Evolutionary conservation across 2,329 filamentous ascomycete species (phyloP), one percentile per base, ranked within the genome.

Genomic region (Colletotrichum sp.): DNA sequence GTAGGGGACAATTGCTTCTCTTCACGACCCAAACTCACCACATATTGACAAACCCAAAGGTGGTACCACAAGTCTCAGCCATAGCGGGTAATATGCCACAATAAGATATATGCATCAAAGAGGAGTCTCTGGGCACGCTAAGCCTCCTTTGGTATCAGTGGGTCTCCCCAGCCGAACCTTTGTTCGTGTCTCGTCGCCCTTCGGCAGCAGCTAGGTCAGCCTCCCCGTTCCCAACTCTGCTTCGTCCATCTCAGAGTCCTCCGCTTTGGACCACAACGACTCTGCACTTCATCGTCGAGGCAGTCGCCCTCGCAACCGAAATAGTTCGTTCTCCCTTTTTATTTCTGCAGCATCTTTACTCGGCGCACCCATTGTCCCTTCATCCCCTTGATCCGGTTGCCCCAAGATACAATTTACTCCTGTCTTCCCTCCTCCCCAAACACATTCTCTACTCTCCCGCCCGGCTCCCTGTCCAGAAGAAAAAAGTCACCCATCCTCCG

Each of bases 241-340:
- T 34, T 71, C 72, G 72, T 75, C 67, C 75, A 76, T 76, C 75
- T 30, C 59, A 71, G 52, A 67, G 62, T 70, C 24, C 57, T 69
- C 36, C 62, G 24, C 39, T 71, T 76, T 66, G 75, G 72, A 76
- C 66, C 60, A 76, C 71, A 49, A 76, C 71, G 71, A 71, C 52
- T 63, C 59, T 52, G 44, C 74, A 30, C 72, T 71, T 66, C 66
- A 71, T 76, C 75, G 71, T 76, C 66, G 75, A 76, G 75, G 66
- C 72, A 63, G 70, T 63, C 30, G 75, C 62, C 72, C 75, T 75
- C 72, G 60, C 75, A 71, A 71, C 63, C 28, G 62, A 75, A 74
- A 78, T 70, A 78, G 78, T 79, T 79, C 77, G 78, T 78, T 78
- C 62, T 71, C 66, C 73, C 77, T 72, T 69, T 72, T 71, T 78